These are phyloP conservation scores for Candida stauntonica DNA, from an alignment of 805 yeast species.

Conservation along the genomic window DNA sequence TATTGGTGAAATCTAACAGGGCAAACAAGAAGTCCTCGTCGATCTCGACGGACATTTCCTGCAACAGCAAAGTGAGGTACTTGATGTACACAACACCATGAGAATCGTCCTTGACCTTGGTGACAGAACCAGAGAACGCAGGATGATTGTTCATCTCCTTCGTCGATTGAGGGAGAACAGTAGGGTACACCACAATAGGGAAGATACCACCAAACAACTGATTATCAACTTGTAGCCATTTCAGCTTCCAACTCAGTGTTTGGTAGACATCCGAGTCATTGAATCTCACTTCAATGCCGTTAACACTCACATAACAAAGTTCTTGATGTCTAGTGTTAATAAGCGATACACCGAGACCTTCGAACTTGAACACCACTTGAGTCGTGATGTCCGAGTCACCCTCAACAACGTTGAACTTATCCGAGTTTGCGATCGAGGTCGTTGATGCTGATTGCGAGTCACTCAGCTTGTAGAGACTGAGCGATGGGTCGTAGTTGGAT, in stretches of 20 bases:
- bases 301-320: constrained; percentile 72
- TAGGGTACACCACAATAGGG: constrained; percentile 87
- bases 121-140: constrained; percentile 77
- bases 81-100: constrained; percentile 90
- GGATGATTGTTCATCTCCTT: constrained; percentile 88
- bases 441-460: constrained; percentile 30
- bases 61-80: constrained; percentile 83
- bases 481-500: constrained; percentile 72
- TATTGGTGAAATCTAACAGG: constrained; percentile 68
- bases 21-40: constrained; percentile 92
- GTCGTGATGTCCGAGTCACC: constrained; percentile 33
- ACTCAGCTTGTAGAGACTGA: constrained; percentile 62
- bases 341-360: constrained; percentile 85
- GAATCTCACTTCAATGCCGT: constrained; percentile 77
- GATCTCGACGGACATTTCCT: constrained; percentile 86
- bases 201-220: constrained; percentile 83
- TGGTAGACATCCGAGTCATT: constrained; percentile 83
- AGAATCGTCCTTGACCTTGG: constrained; percentile 79
- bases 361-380: constrained; percentile 55
- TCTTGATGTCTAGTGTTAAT: constrained; percentile 71
- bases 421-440: constrained; percentile 31
- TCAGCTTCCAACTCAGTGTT: constrained; percentile 71
- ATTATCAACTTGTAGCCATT: constrained; percentile 95
- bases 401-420: constrained; percentile 48
- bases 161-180: constrained; percentile 78